phyloP scores from a whole-genome alignment of 768 basidiomycete genomes.

The Suillus cothurnatus region DNA sequence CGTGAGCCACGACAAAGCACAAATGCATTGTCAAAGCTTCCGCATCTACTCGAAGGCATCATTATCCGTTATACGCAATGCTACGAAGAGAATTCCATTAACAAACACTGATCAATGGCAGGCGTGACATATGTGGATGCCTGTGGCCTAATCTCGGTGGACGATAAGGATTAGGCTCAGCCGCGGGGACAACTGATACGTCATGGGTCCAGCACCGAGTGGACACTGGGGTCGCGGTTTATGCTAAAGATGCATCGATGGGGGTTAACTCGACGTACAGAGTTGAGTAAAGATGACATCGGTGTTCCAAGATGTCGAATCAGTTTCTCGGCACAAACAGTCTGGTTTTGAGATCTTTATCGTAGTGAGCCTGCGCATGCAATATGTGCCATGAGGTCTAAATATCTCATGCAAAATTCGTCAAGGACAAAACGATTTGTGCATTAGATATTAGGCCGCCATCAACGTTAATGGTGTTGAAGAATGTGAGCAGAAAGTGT shows the following conservation, averaged over 20 bases:
- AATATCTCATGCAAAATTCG: neutral
- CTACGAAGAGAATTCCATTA: neutral
- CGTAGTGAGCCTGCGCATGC: neutral
- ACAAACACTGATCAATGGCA: neutral
- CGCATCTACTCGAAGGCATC: neutral
- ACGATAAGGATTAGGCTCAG: neutral
- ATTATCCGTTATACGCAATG: neutral
- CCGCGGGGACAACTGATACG: neutral
- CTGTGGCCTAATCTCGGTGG: neutral
- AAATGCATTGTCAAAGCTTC: slow-evolving; percentile 2
- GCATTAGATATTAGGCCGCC: neutral
- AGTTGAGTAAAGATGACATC: neutral
- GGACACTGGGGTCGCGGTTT: neutral
- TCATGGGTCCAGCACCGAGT: neutral
- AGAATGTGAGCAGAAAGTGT: neutral
- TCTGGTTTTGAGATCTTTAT: neutral
- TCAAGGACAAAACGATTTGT: neutral
- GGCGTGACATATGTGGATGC: neutral
- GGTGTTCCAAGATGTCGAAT: neutral
- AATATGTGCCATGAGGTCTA: neutral
- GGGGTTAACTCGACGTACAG: neutral
- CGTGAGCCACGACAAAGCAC: neutral
- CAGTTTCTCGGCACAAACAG: neutral
- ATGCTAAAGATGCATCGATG: neutral
- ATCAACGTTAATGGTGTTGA: neutral